phyloP scores from a whole-genome alignment of 2,329 filamentous ascomycete genomes.

The Xylariaceae sp. region DNA sequence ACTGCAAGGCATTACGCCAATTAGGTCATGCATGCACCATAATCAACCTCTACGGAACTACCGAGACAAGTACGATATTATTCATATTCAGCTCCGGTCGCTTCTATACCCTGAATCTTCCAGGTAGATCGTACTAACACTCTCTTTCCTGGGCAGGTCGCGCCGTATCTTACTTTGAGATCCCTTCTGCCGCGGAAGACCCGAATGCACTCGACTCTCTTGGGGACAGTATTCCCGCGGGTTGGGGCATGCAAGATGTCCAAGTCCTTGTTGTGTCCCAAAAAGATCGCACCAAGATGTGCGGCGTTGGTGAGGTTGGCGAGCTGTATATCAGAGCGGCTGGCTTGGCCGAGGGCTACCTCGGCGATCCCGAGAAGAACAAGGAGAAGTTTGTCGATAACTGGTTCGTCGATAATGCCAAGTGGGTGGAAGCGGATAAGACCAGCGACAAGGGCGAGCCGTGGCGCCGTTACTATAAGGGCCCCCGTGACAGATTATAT shows the following conservation, averaged over 20 bases:
- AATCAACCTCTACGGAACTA: constrained; percentile 83
- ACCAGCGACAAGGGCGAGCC: constrained; percentile 50
- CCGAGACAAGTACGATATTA: too few relatives aligned
- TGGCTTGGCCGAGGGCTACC: constrained; percentile 46
- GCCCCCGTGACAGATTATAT: constrained; percentile 80
- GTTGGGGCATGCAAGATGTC: constrained; percentile 80
- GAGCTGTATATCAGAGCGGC: constrained; percentile 78
- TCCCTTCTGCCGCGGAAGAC: constrained; percentile 58
- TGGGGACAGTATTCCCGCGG: constrained; percentile 70
- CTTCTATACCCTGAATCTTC: too few relatives aligned
- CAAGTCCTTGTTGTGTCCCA: constrained; percentile 79
- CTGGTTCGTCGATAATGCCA: constrained; percentile 73
- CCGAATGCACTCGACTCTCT: constrained; percentile 40
- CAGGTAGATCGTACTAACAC: too few relatives aligned
- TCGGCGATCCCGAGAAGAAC: constrained; percentile 52
- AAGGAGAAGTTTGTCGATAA: constrained; percentile 68
- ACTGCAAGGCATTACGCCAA: constrained; percentile 68
- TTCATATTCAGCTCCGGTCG: too few relatives aligned
- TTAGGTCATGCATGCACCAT: constrained; percentile 70
- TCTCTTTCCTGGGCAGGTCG: too few relatives aligned
- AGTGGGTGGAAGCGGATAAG: constrained; percentile 60
- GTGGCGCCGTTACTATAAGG: constrained; percentile 73
- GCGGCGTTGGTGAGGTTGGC: constrained; percentile 72
- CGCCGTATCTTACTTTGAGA: constrained; percentile 66
- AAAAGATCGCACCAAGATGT: constrained; percentile 58